A percentile compares a stretch with the other conserved stretches of the same genome.
Conservation (phyloP, 768 basidiomycete species). For the Tephrocybe sp. region DNA sequence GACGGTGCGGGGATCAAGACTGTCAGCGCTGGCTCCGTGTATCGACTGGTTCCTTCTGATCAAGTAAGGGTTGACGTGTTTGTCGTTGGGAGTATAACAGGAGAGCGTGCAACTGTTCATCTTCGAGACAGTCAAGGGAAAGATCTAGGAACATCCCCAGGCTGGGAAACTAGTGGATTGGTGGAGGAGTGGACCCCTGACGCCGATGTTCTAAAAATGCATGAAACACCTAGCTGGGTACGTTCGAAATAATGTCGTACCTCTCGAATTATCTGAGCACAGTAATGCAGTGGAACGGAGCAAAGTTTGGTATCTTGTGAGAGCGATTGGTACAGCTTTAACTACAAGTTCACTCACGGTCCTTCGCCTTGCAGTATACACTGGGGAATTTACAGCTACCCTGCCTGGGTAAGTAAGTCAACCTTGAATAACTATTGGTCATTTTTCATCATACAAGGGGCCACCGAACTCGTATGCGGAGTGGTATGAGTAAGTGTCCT, state of each 20-base stretch:
- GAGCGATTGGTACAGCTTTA: slow-evolving; percentile 13
- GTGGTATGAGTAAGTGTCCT: slow-evolving; percentile 51
- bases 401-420: slow-evolving; percentile 37
- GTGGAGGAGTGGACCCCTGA: slow-evolving; percentile 41
- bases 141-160: slow-evolving; percentile 32
- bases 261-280: not conserved
- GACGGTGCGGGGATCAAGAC: slow-evolving; percentile 41
- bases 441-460: slow-evolving; percentile 26
- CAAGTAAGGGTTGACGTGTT: slow-evolving; percentile 50
- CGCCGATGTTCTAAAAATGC: slow-evolving; percentile 34
- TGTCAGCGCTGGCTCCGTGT: slow-evolving; percentile 36
- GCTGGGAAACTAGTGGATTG: slow-evolving; percentile 39
- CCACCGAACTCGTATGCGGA: slow-evolving; percentile 45
- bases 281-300: slow-evolving; percentile 42
- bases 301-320: slow-evolving; percentile 60
- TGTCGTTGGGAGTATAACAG: slow-evolving; percentile 32
- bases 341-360: not conserved
- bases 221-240: slow-evolving; percentile 60
- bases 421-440: not conserved
- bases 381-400: slow-evolving; percentile 50
- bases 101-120: slow-evolving; percentile 28
- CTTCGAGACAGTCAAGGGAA: slow-evolving; percentile 35
- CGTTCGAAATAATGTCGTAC: not conserved
- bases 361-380: slow-evolving; percentile 39
- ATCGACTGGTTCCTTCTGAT: slow-evolving; percentile 51